Base-by-base conservation (phyloP, 495 filamentous ascomycete species). In the Penicillium angulare region DNA sequence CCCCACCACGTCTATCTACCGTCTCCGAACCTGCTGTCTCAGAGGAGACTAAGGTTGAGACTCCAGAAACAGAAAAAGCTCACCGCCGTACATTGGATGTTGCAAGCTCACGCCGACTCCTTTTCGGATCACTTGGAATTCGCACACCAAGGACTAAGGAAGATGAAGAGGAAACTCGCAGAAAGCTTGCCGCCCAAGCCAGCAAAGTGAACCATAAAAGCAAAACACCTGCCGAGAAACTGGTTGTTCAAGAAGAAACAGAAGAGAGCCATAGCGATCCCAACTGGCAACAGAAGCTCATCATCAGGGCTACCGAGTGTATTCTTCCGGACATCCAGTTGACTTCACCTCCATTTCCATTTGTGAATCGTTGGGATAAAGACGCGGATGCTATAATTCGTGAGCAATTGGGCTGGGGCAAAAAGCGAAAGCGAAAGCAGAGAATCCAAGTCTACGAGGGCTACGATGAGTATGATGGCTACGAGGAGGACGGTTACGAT, bases 301-400 rank as follows among this genome's bases (percentile, higher is more conserved):
- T 72, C 33, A 63, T 88, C 23, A 75, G 74, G 41, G 92, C 90
- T 38, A 86, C 90, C 9, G 93, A 98, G 63, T 97, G 93, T 64
- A 80, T 86, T 52, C 69, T 84, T 42, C 83, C 90, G 18, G 83
- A 82, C n/a, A 72, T 91, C 41, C 70, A 82, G 48, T 74, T 96
- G 26, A 90, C 81, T 47, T 78, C 85, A 17, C 92, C 93, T 0
- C 88, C 88, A 3, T 97, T 95, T 61, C 93, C 93, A 0, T 98
- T 97, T 56, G 72, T 85, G 10, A 89, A 95, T 65, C 83, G 87
- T 44, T 96, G 90, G 91, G 89, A 96, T 67, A 73, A 79, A 3
- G 85, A 89, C 45, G 87, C 92, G 49, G 73, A 83, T 56, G 67
- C 69, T 16, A 50, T 63, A 7, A 74, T 79, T 20, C 59, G 66